Evolutionary conservation across 2,329 filamentous ascomycete genomes (phyloP).

Genomic region (Stromatinia cepivora): DNA sequence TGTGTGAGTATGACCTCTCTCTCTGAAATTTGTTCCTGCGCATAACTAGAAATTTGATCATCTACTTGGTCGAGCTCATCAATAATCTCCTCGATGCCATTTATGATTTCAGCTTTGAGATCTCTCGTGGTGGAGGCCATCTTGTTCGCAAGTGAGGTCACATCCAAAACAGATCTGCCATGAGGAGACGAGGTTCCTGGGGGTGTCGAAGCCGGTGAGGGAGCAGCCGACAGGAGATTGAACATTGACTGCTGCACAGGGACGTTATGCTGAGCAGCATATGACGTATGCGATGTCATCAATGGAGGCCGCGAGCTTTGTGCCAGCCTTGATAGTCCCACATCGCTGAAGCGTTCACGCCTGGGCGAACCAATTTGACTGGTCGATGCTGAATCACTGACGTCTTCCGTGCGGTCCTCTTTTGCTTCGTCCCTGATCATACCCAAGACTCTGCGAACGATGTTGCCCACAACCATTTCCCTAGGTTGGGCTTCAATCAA

Average conservation of each 20-base stretch:
- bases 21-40: conserved; percentile 88
- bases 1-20: conserved; percentile 92
- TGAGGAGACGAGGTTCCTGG: conserved; percentile 53
- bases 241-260: conserved; percentile 73
- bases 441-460: conserved; percentile 84
- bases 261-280: conserved; percentile 55
- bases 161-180: conserved; percentile 38
- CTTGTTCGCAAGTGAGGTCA: conserved; percentile 35
- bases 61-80: conserved; percentile 93
- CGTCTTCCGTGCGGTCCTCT: conserved; percentile 67
- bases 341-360: conserved; percentile 29
- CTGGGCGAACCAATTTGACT: conserved; percentile 37
- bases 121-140: conserved; percentile 53
- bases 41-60: conserved; percentile 85
- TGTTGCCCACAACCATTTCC: conserved; percentile 91
- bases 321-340: conserved; percentile 24
- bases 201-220: conserved; percentile 56
- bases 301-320: conserved; percentile 57
- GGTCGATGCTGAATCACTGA: conserved; percentile 39
- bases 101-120: conserved; percentile 85
- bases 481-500: conserved; percentile 79
- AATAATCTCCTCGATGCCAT: conserved; percentile 92
- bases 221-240: conserved; percentile 74
- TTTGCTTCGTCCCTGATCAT: conserved; percentile 89
- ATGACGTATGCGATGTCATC: conserved; percentile 61